These are phyloP conservation scores for Knufia petricola DNA, from an alignment of 2,329 filamentous ascomycete species.

Conservation along the genomic window DNA sequence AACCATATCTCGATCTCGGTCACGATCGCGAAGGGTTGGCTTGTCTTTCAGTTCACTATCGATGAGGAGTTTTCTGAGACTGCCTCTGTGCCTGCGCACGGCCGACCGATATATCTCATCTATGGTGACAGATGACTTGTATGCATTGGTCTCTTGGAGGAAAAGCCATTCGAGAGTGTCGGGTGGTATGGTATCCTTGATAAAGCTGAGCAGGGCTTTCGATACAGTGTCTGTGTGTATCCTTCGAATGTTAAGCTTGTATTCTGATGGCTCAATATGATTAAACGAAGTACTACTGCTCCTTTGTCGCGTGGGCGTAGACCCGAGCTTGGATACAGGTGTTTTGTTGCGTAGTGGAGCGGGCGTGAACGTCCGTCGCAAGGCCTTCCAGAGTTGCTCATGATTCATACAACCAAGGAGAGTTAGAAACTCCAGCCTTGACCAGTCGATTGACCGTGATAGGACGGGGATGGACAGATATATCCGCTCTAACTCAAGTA, in stretches of 20 bases:
- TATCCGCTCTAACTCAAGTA: constrained; percentile 65
- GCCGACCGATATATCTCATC: constrained; percentile 62
- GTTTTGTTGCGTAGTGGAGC: constrained; percentile 22
- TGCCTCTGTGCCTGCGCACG: constrained; percentile 59
- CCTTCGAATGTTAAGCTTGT: constrained; percentile 58
- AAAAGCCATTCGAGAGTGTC: constrained; percentile 73
- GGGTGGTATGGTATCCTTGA: constrained; percentile 67
- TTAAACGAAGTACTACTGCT: constrained; percentile 31
- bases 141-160: constrained; percentile 55
- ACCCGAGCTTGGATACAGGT: constrained; percentile 13
- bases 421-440: constrained; percentile 59
- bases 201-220: constrained; percentile 58
- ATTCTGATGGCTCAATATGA: constrained; percentile 34
- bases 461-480: constrained; percentile 63
- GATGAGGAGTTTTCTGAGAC: constrained; percentile 63
- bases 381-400: constrained; percentile 63
- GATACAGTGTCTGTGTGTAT: constrained; percentile 68
- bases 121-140: constrained; percentile 52
- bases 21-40: constrained; percentile 29
- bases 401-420: constrained; percentile 64
- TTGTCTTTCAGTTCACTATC: constrained; percentile 51
- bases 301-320: constrained; percentile 13
- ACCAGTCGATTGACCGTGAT: constrained; percentile 64
- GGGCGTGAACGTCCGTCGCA: constrained; percentile 54
- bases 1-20: constrained; percentile 22